These are phyloP conservation scores for Phalaenopsis equestris DNA, from an alignment of 106 monocot genomes.

Conservation along the genomic window DNA sequence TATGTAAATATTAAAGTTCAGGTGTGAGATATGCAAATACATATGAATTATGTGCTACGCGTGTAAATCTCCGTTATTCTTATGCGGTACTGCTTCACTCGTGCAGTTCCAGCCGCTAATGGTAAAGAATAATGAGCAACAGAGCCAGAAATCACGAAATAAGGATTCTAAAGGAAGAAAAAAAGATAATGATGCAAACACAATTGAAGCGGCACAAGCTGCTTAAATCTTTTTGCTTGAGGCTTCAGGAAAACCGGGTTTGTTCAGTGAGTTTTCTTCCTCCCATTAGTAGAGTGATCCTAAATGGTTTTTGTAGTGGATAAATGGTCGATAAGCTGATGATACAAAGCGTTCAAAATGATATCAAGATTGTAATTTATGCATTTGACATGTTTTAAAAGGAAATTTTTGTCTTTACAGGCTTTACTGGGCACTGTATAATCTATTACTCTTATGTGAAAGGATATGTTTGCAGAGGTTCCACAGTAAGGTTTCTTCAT, in stretches of 20 bases:
- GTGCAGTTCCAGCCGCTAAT: conserved; percentile 83
- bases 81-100: not conserved
- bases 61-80: not conserved
- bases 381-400: not conserved
- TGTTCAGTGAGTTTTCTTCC: not conserved
- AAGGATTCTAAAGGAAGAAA: conserved; percentile 29
- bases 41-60: no score
- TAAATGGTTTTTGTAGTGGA: not conserved
- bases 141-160: conserved; percentile 27
- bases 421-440: not conserved
- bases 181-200: conserved; percentile 30
- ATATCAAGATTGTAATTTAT: not conserved
- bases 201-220: conserved; percentile 44
- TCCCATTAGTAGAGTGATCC: not conserved
- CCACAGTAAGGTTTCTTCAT: not conserved
- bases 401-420: not conserved
- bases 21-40: no score
- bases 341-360: not conserved
- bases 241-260: not conserved
- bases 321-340: not conserved
- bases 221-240: conserved; percentile 2
- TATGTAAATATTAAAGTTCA: no score
- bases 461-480: not conserved
- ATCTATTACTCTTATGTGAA: not conserved
- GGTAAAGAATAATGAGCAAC: conserved; percentile 56